These are phyloP conservation scores for Udeniomyces megalosporus DNA, from an alignment of 768 basidiomycete genomes.

Conservation along the genomic window DNA sequence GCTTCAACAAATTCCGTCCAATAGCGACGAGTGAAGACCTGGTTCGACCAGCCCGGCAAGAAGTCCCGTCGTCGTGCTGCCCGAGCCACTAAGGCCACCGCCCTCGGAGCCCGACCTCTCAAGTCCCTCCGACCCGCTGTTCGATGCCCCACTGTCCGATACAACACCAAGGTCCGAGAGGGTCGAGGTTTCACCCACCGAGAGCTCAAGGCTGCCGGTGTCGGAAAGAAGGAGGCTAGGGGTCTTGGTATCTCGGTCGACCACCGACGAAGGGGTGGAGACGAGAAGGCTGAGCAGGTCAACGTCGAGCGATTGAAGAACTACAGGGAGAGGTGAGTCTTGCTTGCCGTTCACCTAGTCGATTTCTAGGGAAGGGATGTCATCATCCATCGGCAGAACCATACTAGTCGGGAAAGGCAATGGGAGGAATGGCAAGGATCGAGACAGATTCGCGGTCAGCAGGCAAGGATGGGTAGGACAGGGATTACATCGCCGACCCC, in stretches of 20 bases:
- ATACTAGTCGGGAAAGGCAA: too few species aligned
- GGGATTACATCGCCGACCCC: neutral
- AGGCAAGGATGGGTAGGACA: neutral
- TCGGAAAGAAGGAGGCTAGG: slow-evolving; percentile 81
- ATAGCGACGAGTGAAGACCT: slow-evolving; percentile 67
- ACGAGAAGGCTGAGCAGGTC: slow-evolving; percentile 87
- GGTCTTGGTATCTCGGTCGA: slow-evolving; percentile 90
- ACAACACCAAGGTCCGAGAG: slow-evolving; percentile 94
- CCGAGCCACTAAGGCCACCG: slow-evolving; percentile 75
- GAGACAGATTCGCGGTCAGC: neutral
- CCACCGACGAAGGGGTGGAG: slow-evolving; percentile 88
- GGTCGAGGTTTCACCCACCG: slow-evolving; percentile 89
- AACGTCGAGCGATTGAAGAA: slow-evolving; percentile 88
- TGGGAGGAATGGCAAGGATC: neutral
- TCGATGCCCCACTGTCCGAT: slow-evolving; percentile 86
- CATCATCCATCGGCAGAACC: too few species aligned
- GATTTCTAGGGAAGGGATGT: too few species aligned
- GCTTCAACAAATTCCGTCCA: neutral
- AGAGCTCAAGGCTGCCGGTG: slow-evolving; percentile 90
- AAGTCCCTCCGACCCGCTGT: slow-evolving; percentile 88
- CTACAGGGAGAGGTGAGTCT: slow-evolving; percentile 52
- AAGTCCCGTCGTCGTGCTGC: slow-evolving; percentile 89
- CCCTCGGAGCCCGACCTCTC: slow-evolving; percentile 81
- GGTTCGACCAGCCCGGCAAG: slow-evolving; percentile 98
- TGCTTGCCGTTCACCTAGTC: too few species aligned